Evolutionary conservation across 768 basidiomycete species (phyloP), one percentile per base, ranked within the genome.

Genomic region (Boletus rubescentipes): DNA sequence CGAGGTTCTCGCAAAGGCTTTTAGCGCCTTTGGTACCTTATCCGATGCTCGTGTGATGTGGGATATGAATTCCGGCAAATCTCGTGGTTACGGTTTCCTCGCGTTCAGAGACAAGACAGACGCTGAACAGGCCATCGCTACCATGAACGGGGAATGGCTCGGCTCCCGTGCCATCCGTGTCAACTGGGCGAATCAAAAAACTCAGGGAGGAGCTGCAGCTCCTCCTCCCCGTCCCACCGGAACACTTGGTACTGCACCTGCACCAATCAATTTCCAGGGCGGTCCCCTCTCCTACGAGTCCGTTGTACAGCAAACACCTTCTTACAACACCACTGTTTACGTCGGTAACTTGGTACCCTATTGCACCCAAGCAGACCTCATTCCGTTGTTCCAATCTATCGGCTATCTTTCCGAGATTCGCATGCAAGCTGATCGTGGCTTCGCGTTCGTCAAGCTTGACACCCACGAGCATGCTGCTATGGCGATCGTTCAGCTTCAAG

Each of bases 131-230:
- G 97, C 97, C 39, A 99, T 99, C 70, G 90, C 91, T 31, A 95
- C 96, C 56, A 99, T 99, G 97, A 99, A 99, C 68, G 97, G 97
- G 53, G 96, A 99, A 79, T 99, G 93, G 93, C 82, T 99, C 35
- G 97, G 97, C 45, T 93, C 93, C 30, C 86, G 97, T 56, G 97
- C 97, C 57, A 99, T 99, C 67, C 88, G 97, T 61, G 96, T 98
- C 73, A 99, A 99, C 77, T 99, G 96, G 96, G 97, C 97, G 49
- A 98, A 98, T 77, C 96, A 98, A 76, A 98, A 98, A 79, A 98
- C 95, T 16, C 93, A 96, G 73, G 91, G 65, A 43, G 65, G 85
- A 52, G 48, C 16, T 0, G 26, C 26, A 26, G 58, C 59, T 10
- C 66, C 73, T 55, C 69, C 65, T 56, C 65, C 70, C 31, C 78